Conservation (phyloP, 257 asterid genomes). For the Echium plantagineum region DNA sequence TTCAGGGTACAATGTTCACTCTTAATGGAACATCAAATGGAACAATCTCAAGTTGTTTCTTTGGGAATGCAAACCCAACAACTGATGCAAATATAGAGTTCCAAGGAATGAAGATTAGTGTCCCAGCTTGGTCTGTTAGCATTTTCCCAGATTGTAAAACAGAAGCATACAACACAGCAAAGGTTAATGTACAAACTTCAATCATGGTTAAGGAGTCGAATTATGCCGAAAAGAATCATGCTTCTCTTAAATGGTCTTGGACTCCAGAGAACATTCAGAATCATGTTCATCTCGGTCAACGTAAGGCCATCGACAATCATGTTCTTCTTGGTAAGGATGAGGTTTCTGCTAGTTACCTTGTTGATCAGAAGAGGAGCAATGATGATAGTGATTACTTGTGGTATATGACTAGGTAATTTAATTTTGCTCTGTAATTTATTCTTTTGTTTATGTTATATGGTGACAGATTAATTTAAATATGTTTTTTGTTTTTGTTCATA, state of each 20-base stretch:
- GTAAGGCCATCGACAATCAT: conserved; percentile 15
- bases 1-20: conserved; percentile 33
- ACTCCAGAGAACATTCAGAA: conserved; percentile 22
- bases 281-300: conserved; percentile 19
- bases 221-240: conserved; percentile 26
- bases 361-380: conserved; percentile 39
- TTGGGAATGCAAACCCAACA: conserved; percentile 35
- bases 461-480: too few species aligned
- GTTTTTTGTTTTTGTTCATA: conserved; percentile 1
- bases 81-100: conserved; percentile 28
- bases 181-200: conserved; percentile 55
- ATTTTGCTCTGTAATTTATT: not conserved
- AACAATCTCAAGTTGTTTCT: conserved; percentile 33
- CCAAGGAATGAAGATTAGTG: conserved; percentile 23
- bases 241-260: conserved; percentile 49
- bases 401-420: conserved; percentile 72
- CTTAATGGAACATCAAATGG: conserved; percentile 24
- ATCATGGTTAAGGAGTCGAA: conserved; percentile 29
- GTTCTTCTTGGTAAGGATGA: conserved; percentile 28
- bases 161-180: conserved; percentile 63
- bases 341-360: conserved; percentile 15
- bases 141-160: conserved; percentile 65
- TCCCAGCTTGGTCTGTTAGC: conserved; percentile 88
- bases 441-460: not conserved
- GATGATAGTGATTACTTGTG: conserved; percentile 59